Base-by-base conservation (phyloP, 148 eudicot species). In the Amaranthus hypochondriacus region DNA sequence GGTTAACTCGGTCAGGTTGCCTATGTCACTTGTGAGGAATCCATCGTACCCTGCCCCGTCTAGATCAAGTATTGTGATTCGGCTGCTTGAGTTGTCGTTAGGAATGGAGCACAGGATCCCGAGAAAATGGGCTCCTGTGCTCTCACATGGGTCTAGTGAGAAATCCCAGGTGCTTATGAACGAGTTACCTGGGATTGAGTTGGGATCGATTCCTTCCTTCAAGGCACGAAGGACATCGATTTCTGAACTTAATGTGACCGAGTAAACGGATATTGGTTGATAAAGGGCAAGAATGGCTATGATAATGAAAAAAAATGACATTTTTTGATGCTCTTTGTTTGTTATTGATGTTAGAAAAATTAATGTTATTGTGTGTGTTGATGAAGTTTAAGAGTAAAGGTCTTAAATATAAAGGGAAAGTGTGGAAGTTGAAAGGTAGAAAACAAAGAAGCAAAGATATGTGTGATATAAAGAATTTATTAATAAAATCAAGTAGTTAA, bases 1-100 rank as follows among this genome's bases (percentile, higher is more conserved):
- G 47, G 85, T 84, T 9, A 89, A 86, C 75, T 83, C 88, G 0
- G 92, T 79, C 0, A 92, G 83, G 80, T 89, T 88, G 3, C 94
- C 97, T 11, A 89, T 81, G 14, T 59, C 77, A 2, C 86, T 83
- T 0, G 92, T 79, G 7, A 89, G 77, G 70, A 88, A 85, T 11
- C 92, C 94, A 55, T 89, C 90, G 8, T 88, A 87, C 56, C 87
- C 94, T 0, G 56, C 85, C 0, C 84, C 82, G 13, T 92, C 97
- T 0, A 92, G 86, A 46, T 88, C 85, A 3, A 92, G 75, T 14
- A 72, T 81, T 0, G 81, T 76, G 46, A 92, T 76, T 2, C 78
- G 76, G 64, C 89, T 83, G 59, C 73, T 79, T n/a, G 90, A 75
- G 65, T 90, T 85, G 48, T 82, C 88, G 3, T 75, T 80, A 18